Evolutionary conservation across 306 rosid genomes (phyloP), one percentile per base, ranked within the genome.

Genomic region (Inga leiocalycina): DNA sequence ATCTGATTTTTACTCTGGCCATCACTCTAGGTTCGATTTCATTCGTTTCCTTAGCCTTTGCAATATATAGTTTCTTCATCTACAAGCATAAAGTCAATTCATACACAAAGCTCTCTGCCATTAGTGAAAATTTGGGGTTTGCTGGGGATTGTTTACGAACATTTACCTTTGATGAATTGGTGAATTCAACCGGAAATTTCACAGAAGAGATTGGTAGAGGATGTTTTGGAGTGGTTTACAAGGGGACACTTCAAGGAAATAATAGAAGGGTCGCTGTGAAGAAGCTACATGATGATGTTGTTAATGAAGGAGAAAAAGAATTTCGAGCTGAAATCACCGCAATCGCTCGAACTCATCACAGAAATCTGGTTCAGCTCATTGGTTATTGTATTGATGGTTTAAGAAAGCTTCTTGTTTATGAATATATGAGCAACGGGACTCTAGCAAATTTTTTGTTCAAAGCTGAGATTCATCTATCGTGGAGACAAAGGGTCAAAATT

Each of bases 281-380:
- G 79, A 88, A 64, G 34, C 8, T 85, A 1, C 1, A 37, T 37
- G 88, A 85, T 30, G 71, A 4, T 46, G 17, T 72, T 64, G 46
- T 15, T 11, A 81, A 65, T 4, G 88, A 82, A 76, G 85, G 90
- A 59, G 85, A 82, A 56, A 76, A 83, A 30, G 86, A 85, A 57
- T 82, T 87, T 56, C 84, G 37, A 54, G 77, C 84, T 34, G 90
- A 87, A 45, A 65, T 87, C 6, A 82, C 79, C 1, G 45, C 85
- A 52, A 88, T 88, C 20, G 88, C 81, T 76, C 85, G 73, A 82
- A 88, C 90, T 41, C 86, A 88, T 77, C 90, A 85, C 3, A 82
- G 76, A 32, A 85, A 88, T 82, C 51, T 88, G 62, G 90, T 88
- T 11, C 81, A 79, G 74, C 83, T 88, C 5, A 44, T 88, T 43